A percentile compares a stretch with the other conserved stretches of the same genome.
Evolutionary conservation across 2,329 filamentous ascomycete species (phyloP).

Genomic region (Venturia pyrina): DNA sequence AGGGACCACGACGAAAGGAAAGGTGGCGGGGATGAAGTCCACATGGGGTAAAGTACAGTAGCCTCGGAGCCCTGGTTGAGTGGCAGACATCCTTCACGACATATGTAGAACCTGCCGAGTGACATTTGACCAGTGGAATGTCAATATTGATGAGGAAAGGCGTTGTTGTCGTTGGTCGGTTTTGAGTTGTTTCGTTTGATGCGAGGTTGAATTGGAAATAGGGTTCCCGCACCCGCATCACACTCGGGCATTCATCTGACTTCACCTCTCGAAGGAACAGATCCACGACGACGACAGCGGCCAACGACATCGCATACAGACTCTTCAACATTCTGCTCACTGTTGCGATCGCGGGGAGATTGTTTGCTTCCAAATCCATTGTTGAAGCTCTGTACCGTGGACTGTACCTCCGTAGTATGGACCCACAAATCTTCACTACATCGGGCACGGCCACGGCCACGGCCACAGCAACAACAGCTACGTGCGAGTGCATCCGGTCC

Average conservation of each 20-base stretch:
- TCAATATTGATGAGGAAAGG: neutral
- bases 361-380: neutral
- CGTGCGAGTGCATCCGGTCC: neutral
- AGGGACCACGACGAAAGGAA: neutral
- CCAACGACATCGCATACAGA: neutral
- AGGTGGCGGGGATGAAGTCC: neutral
- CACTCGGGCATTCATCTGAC: neutral
- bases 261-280: neutral
- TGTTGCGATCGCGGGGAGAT: too few relatives aligned
- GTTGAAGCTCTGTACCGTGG: neutral
- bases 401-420: too few relatives aligned
- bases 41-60: neutral
- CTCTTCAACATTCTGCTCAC: neutral
- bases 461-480: neutral
- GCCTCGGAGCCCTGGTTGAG: neutral
- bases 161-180: neutral
- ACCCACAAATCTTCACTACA: neutral
- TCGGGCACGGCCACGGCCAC: neutral
- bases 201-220: neutral
- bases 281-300: neutral
- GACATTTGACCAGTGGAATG: neutral
- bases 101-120: too few relatives aligned
- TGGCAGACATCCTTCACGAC: neutral
- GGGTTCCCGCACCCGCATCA: neutral
- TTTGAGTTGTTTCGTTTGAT: neutral